Percentiles rank a stretch among this genome's conserved stretches.
Conservation (phyloP, 2,329 filamentous ascomycete species). For the Xylaria digitata region DNA sequence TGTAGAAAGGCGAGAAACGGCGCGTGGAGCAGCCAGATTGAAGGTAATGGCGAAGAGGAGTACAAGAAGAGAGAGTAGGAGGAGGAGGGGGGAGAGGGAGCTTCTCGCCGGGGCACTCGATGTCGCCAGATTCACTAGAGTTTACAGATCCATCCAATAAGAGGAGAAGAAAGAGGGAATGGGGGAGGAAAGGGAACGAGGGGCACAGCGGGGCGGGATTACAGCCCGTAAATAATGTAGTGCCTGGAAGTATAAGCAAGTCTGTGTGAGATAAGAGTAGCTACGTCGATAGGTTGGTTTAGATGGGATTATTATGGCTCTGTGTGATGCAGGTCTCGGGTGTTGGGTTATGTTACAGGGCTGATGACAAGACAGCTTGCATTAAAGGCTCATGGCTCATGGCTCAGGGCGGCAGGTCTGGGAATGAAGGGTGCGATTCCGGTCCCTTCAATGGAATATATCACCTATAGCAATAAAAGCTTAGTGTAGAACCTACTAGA, state of each 20-base stretch:
- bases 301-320: conserved; percentile 2
- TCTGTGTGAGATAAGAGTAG: conserved; percentile 2
- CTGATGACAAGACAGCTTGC: conserved; percentile 33
- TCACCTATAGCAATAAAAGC: too few relatives aligned
- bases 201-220: conserved; percentile 20
- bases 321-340: conserved; percentile 20
- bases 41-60: conserved; percentile 66
- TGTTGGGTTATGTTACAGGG: conserved; percentile 27
- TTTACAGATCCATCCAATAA: conserved; percentile 38
- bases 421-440: neutral
- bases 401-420: neutral
- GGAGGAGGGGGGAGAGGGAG: conserved; percentile 53
- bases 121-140: conserved; percentile 52
- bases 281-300: conserved; percentile 1
- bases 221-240: neutral
- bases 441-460: neutral
- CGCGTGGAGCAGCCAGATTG: conserved; percentile 75
- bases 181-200: conserved; percentile 18
- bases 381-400: neutral
- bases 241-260: neutral
- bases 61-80: conserved; percentile 60
- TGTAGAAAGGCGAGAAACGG: conserved; percentile 67
- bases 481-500: too few relatives aligned
- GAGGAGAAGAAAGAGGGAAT: conserved; percentile 24
- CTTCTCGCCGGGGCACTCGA: conserved; percentile 33